phyloP scores from a whole-genome alignment of 2,329 filamentous ascomycete genomes.

The Penicillium psychrosexuale region DNA sequence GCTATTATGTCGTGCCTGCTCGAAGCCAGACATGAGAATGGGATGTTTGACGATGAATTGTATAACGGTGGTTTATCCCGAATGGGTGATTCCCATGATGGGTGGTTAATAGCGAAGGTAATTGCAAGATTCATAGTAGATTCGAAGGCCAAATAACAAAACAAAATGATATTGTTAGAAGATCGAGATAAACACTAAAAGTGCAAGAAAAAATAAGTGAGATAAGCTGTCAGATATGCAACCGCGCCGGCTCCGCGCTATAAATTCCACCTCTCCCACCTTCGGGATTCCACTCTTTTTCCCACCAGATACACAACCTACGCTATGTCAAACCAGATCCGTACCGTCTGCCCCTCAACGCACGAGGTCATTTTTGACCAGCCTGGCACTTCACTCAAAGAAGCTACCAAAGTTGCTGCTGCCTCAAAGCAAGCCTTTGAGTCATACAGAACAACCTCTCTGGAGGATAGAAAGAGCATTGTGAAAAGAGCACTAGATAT shows the following conservation, averaged over 20 bases:
- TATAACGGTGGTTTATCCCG: slow-evolving; percentile 21
- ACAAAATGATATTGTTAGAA: neutral
- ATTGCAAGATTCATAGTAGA: neutral
- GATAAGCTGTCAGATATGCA: neutral
- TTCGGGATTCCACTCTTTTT: neutral
- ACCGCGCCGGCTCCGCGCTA: slow-evolving; percentile 8
- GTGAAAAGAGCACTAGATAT: slow-evolving; percentile 73
- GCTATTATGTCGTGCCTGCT: slow-evolving; percentile 37
- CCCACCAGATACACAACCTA: neutral
- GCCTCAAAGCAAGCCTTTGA: slow-evolving; percentile 30
- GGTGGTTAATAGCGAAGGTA: slow-evolving; percentile 15
- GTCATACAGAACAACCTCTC: slow-evolving; percentile 65
- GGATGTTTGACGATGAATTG: slow-evolving; percentile 24
- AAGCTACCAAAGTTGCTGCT: slow-evolving; percentile 24
- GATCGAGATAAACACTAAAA: neutral
- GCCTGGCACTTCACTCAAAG: slow-evolving; percentile 56
- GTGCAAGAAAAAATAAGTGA: neutral
- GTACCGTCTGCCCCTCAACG: slow-evolving; percentile 82
- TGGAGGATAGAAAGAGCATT: slow-evolving; percentile 73
- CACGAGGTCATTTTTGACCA: slow-evolving; percentile 79
- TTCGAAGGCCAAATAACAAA: neutral
- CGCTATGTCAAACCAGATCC: slow-evolving; percentile 28
- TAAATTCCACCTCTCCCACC: slow-evolving; percentile 9
- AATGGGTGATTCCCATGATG: slow-evolving; percentile 22
- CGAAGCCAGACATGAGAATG: slow-evolving; percentile 19